Conservation (phyloP, 148 eudicot genomes). For the Camellia granthamiana region DNA sequence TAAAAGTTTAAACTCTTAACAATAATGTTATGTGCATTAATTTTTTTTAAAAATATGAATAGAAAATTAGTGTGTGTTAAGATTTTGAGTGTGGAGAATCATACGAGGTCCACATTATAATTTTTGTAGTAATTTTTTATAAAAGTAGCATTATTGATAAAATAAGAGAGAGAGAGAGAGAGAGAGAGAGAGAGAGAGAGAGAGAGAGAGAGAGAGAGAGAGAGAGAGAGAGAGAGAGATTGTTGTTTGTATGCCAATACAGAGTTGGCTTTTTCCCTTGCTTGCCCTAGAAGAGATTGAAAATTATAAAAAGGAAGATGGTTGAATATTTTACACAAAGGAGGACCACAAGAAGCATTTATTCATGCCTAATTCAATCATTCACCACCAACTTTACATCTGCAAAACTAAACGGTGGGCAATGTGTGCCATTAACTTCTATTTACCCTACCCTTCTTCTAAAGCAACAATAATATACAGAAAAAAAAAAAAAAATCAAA, state of each 20-base stretch:
- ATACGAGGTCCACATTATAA: no score
- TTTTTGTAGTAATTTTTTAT: no score
- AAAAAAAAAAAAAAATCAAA: no score
- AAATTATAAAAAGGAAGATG: not conserved
- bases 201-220: not conserved
- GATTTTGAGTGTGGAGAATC: no score
- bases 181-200: not conserved
- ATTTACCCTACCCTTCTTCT: no score
- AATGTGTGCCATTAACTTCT: no score
- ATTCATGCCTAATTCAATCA: conserved; percentile 17
- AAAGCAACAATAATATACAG: no score
- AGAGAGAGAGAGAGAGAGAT: not conserved
- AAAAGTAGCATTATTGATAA: no score
- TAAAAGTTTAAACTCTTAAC: no score
- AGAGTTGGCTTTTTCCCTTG: conserved; percentile 6
- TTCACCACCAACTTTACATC: conserved; percentile 11
- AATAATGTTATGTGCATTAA: no score
- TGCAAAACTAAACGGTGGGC: conserved; percentile 5
- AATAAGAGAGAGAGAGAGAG: not conserved
- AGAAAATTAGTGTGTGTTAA: no score
- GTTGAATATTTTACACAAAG: not conserved
- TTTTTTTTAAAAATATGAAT: no score
- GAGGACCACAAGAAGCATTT: conserved; percentile 7
- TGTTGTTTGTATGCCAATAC: not conserved
- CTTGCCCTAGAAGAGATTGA: conserved; percentile 21